phyloP scores from a whole-genome alignment of 2,329 filamentous ascomycete species.

The Talaromyces sp. region DNA sequence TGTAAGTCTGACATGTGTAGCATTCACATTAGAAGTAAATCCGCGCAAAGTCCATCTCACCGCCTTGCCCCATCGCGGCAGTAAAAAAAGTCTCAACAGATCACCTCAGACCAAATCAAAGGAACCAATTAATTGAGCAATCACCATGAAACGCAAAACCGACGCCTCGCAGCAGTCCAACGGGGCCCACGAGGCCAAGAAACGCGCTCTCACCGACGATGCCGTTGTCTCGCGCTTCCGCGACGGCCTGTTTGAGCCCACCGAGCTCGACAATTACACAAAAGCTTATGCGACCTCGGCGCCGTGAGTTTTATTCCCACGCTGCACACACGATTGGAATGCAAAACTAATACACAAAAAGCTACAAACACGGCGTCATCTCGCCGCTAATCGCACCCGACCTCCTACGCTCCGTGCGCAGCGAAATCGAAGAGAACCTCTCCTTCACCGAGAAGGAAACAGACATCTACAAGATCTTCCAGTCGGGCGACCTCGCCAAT shows the following conservation, averaged over 20 bases:
- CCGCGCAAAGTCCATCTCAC: not conserved
- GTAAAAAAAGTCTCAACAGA: not conserved
- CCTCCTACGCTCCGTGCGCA: conserved; percentile 78
- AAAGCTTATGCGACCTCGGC: conserved; percentile 36
- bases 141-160: conserved; percentile 43
- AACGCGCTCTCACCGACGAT: conserved; percentile 34
- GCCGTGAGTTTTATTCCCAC: conserved; percentile 31
- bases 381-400: conserved; percentile 70
- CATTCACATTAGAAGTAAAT: not conserved
- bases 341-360: conserved; percentile 19
- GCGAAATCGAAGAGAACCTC: conserved; percentile 84
- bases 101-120: not conserved
- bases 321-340: not conserved
- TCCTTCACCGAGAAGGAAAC: conserved; percentile 98
- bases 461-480: conserved; percentile 99
- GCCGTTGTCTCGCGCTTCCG: conserved; percentile 38
- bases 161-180: conserved; percentile 26
- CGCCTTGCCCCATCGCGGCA: not conserved
- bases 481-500: conserved; percentile 95
- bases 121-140: not conserved
- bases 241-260: conserved; percentile 38
- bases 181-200: conserved; percentile 32
- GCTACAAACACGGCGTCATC: conserved; percentile 92
- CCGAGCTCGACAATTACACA: conserved; percentile 39
- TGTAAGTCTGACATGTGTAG: not conserved